Evolutionary conservation across 2,329 filamentous ascomycete species (phyloP).

Genomic region (Colletotrichum sublineola): DNA sequence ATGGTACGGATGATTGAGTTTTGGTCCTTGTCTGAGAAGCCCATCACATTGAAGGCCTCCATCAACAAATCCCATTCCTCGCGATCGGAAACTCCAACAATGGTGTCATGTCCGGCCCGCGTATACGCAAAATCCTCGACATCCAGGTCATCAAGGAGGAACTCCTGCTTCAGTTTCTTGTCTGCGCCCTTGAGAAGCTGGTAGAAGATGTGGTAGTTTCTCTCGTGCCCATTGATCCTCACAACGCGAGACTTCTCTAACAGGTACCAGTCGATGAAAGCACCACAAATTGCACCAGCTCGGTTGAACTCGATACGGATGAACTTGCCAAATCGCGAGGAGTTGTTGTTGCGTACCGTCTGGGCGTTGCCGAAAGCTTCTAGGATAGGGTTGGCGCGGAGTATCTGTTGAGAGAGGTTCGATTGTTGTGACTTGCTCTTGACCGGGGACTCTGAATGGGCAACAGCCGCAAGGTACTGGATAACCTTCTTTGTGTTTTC

Average conservation of each 20-base stretch:
- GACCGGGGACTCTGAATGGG: constrained; percentile 81
- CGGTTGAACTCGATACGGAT: constrained; percentile 96
- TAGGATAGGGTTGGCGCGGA: constrained; percentile 95
- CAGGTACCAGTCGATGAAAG: constrained; percentile 98
- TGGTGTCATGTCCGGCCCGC: constrained; percentile 89
- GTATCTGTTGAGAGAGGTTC: constrained; percentile 94
- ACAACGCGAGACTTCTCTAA: constrained; percentile 98
- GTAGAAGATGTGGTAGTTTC: constrained; percentile 98
- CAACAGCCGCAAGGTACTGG: constrained; percentile 96
- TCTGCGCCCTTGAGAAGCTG: constrained; percentile 91
- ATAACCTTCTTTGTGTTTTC: constrained; percentile 99
- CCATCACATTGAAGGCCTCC: constrained; percentile 95
- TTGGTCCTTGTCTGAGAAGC: constrained; percentile 89
- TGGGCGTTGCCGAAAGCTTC: constrained; percentile 99
- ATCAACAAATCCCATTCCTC: constrained; percentile 92
- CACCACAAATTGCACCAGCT: constrained; percentile 90
- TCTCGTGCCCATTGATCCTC: constrained; percentile 85
- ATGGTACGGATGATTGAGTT: constrained; percentile 86
- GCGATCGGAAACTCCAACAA: constrained; percentile 88
- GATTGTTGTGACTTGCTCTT: constrained; percentile 75
- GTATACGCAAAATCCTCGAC: constrained; percentile 94
- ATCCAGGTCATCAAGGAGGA: constrained; percentile 80
- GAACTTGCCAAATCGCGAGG: constrained; percentile 97
- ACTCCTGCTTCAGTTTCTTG: constrained; percentile 77
- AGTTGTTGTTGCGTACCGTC: constrained; percentile 98